Evolutionary conservation across 805 yeast species (phyloP), one percentile per base, ranked within the genome.

Genomic region (Ogataea salicorniae): DNA sequence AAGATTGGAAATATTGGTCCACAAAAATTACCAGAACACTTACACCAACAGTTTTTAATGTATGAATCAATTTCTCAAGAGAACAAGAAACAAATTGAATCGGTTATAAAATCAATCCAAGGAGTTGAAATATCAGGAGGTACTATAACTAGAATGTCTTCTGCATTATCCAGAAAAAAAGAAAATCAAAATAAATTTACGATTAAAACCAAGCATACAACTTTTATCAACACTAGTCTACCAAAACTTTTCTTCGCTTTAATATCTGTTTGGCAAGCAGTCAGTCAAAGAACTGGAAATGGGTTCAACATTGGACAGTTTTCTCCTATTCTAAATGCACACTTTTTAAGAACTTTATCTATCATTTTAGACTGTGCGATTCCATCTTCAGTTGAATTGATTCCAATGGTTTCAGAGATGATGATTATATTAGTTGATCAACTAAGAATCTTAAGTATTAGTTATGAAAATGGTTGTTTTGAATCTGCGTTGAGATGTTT

Each of bases 391-490:
- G 52, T 66, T 1, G 75, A 77, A 39, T 58, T 80, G 22, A 60
- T 66, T 1, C 86, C 78, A 35, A 83, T 86, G 87, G 69, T 77
- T 1, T 59, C 65, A 2, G 90, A 84, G 51, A 63, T 74, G 46
- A 51, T 83, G 6, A 53, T 62, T 0, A 59, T 79, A 14, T 9
- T 58, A 1, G 17, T 40, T 4, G 54, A 45, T 8, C 56, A 48
- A 35, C 23, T 57, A 23, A 41, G 44, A 34, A 39, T 34, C 11
- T 39, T 53, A 2, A 5, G 40, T 17, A 35, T 48, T 11, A 7
- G 23, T 2, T 51, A 39, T 35, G 57, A 55, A 18, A 45, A 41
- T n/a, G 34, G 39, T 3, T 29, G 49, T 5, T 34, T 55, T 34
- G 55, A 51, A 14, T 51, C 59, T 1, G 45, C 46, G 16, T 33